Evolutionary conservation across 2,329 filamentous ascomycete species (phyloP).

Genomic region (Arthroderma uncinatum): DNA sequence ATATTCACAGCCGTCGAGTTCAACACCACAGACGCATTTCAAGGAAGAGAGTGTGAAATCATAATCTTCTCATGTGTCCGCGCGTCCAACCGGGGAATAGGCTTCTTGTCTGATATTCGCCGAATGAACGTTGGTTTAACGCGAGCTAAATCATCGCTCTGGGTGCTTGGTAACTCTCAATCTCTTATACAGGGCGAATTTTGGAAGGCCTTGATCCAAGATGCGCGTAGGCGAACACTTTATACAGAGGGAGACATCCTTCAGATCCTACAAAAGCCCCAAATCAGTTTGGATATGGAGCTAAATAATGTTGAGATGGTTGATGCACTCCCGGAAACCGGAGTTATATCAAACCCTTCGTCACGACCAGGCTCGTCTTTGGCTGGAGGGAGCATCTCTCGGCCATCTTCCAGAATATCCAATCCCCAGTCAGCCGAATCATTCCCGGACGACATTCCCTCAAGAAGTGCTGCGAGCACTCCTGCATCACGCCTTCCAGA

Average conservation of each 20-base stretch:
- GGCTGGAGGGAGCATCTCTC: slow-evolving; percentile 17
- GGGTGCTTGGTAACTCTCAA: slow-evolving; percentile 87
- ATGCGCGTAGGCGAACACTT: slow-evolving; percentile 61
- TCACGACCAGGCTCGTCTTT: slow-evolving; percentile 16
- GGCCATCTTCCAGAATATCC: slow-evolving; percentile 24
- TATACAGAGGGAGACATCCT: slow-evolving; percentile 62
- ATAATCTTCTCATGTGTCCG: slow-evolving; percentile 99
- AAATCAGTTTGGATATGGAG: slow-evolving; percentile 33
- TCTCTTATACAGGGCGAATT: slow-evolving; percentile 79
- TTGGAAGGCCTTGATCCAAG: slow-evolving; percentile 76
- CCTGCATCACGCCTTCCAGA: slow-evolving; percentile 21
- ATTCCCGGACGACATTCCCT: slow-evolving; percentile 6
- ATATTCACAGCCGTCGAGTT: slow-evolving; percentile 81
- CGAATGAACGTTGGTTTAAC: slow-evolving; percentile 99
- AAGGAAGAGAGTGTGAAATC: slow-evolving; percentile 90
- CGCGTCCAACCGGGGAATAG: slow-evolving; percentile 83
- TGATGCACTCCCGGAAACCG: slow-evolving; percentile 20
- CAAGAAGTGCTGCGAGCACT: slow-evolving; percentile 16
- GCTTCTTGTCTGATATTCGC: slow-evolving; percentile 94
- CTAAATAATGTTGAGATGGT: slow-evolving; percentile 36
- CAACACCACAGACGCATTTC: slow-evolving; percentile 97
- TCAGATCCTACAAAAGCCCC: slow-evolving; percentile 44
- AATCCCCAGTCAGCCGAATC: slow-evolving; percentile 5
- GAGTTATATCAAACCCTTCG: slow-evolving; percentile 17
- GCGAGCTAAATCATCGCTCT: slow-evolving; percentile 88